Evolutionary conservation across 257 asterid genomes (phyloP).

Genomic region (Mitragyna speciosa): DNA sequence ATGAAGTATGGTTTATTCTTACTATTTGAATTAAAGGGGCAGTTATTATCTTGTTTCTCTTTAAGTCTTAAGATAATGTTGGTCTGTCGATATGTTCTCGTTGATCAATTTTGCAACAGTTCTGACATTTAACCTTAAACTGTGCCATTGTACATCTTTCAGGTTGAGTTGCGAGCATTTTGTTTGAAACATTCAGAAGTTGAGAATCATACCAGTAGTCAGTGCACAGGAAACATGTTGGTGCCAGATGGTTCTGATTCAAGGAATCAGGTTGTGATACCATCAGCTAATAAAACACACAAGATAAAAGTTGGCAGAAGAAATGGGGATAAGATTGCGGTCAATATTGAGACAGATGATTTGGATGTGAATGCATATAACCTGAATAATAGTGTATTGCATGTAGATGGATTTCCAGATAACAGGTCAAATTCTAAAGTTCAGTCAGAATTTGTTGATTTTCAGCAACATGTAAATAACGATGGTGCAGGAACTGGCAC

Average conservation of each 20-base stretch:
- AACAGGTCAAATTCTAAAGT: constrained; percentile 34
- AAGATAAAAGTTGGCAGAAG: constrained; percentile 31
- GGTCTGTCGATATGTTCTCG: not conserved
- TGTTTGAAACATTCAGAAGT: constrained; percentile 89
- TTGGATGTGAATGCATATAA: constrained; percentile 30
- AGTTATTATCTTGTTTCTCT: not conserved
- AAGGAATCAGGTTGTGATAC: constrained; percentile 24
- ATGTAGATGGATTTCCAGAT: constrained; percentile 40
- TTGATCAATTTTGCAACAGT: constrained; percentile 8
- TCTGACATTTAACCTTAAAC: constrained; percentile 13
- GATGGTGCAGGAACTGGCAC: constrained; percentile 35
- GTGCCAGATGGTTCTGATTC: constrained; percentile 50
- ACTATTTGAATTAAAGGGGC: not conserved
- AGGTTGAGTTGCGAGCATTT: constrained; percentile 96
- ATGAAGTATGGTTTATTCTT: constrained; percentile 61
- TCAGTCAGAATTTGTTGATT: constrained; percentile 42
- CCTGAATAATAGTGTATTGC: constrained; percentile 38
- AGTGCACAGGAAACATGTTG: constrained; percentile 39
- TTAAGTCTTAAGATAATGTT: not conserved
- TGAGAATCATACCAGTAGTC: constrained; percentile 43
- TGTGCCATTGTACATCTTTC: constrained; percentile 15
- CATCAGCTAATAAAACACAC: constrained; percentile 24
- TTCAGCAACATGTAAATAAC: constrained; percentile 31
- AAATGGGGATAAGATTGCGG: constrained; percentile 33
- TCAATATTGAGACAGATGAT: constrained; percentile 34